Evolutionary conservation across 169 alveolate genomes (phyloP), one percentile per base, ranked within the genome.

Genomic region (Cyclospora cayetanensis): DNA sequence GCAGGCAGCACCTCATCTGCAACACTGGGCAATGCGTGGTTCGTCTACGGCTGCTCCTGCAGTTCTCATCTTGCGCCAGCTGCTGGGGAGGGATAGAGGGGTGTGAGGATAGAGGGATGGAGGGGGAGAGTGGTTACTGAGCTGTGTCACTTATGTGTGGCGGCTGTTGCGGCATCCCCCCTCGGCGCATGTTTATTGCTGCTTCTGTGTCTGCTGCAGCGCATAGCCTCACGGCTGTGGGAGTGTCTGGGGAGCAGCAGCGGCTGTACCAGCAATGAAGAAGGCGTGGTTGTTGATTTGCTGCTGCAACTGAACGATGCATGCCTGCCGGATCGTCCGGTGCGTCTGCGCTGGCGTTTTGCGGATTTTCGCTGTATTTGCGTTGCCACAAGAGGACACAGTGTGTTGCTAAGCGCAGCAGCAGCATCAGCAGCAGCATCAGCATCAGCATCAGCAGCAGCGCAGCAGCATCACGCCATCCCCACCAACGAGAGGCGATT

Each of bases 271-370:
- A 50, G 80, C 79, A 55, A 12, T 25, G 53, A 1, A 39, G 79
- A 55, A 60, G 90, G 63, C 63, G 66, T 37, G 12, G 41, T 83
- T n/a, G 90, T 66, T 20, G 90, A 53, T 39, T 18, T 83, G 9
- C 77, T 83, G 63, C 65, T 83, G 80, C 90, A 83, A 41, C 90
- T 83, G 7, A 42, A 83, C 22, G 90, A 53, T 9, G 72, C 79
- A 1, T 83, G 90, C 15, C 65, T 31, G 25, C 90, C 80, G 2
- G 90, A 83, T 5, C 31, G 72, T 39, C 79, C 70, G 74, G 90
- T 80, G 42, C 7, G 89, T 52, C n/a, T 31, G 42, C 66, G 22
- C 66, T 76, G 9, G 9, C 65, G 12, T 25, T 37, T 35, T 1
- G 18, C 2, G n/a, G 22, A 43, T 25, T 76, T 37, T 20, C 43